phyloP scores from a whole-genome alignment of 2,329 filamentous ascomycete species.

The Aspergillus tubingensis region DNA sequence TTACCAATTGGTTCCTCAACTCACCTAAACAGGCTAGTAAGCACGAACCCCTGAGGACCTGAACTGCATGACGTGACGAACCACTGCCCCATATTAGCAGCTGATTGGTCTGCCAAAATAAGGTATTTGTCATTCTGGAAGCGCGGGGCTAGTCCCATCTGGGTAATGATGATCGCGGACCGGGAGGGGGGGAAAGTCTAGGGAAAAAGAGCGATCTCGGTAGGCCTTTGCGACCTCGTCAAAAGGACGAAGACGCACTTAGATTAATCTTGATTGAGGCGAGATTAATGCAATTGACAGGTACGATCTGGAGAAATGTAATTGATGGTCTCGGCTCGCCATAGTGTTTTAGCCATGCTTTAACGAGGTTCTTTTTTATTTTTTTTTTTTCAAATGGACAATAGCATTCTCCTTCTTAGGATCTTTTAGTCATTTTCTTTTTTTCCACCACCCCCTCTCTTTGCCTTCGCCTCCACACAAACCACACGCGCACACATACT shows the following conservation, averaged over 20 bases:
- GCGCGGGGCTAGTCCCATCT: slow-evolving; percentile 9
- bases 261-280: slow-evolving; percentile 3
- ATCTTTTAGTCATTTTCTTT: neutral
- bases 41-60: slow-evolving; percentile 21
- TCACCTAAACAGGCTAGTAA: slow-evolving; percentile 14
- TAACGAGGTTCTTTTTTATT: too few species aligned
- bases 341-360: too few species aligned
- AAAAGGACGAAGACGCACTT: neutral
- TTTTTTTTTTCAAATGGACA: neutral
- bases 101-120: slow-evolving; percentile 23
- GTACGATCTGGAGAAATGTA: slow-evolving; percentile 7
- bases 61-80: slow-evolving; percentile 23
- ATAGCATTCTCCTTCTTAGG: neutral
- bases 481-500: too few species aligned
- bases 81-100: neutral
- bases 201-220: neutral
- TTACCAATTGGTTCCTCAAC: neutral
- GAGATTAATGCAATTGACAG: slow-evolving; percentile 9
- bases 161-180: slow-evolving; percentile 22
- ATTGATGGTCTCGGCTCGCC: neutral
- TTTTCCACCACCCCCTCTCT: neutral
- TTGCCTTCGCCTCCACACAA: too few species aligned
- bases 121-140: slow-evolving; percentile 30
- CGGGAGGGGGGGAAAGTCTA: neutral
- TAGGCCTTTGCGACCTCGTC: neutral